Evolutionary conservation across 495 filamentous ascomycete species (phyloP), one percentile per base, ranked within the genome.

Genomic region (Pyrenula massariospora): DNA sequence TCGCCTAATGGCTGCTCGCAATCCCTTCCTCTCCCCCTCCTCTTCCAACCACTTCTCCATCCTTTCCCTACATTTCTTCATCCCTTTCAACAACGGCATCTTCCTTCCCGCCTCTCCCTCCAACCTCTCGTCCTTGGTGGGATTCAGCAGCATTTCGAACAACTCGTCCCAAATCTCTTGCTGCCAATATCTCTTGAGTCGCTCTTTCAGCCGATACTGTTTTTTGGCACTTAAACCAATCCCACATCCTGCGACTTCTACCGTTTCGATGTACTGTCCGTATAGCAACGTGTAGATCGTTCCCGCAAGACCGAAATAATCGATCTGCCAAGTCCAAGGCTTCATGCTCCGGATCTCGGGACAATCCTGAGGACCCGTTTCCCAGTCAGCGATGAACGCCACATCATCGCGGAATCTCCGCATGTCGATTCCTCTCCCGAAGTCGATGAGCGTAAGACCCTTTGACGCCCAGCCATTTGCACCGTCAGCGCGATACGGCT

Each of bases 371-470:
- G 83, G 76, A 20, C 79, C 77, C 1, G 87, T 87, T 68, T 91
- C 84, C 93, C 94, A 98, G 68, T 97, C 92, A 1, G 92, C 94
- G 48, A 96, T 78, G 72, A 98, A 98, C 60, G 88, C 84, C 19
- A 94, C 90, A 56, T 81, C 78, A 0, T 83, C 78, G 1, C 65
- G 62, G 74, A 97, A 98, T 2, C 80, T 83, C 54, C 79, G 80
- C 90, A 96, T 91, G 72, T 98, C 93, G 70, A 97, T 94, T 23
- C 83, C 88, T 1, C 94, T 84, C 5, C 93, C 93, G 64, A 98
- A 97, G 70, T 98, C 93, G 64, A 98, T 96, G 1, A 98, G 77
- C 10, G 80, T 75, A 2, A 97, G 65, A 20, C 93, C 93, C 62
- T 94, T 90, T 47, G 72, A 71, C 2, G 74, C 70, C 93, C 93